These are phyloP conservation scores for Avena sativa DNA, from an alignment of 176 grass and related monocot genomes.

Conservation along the genomic window DNA sequence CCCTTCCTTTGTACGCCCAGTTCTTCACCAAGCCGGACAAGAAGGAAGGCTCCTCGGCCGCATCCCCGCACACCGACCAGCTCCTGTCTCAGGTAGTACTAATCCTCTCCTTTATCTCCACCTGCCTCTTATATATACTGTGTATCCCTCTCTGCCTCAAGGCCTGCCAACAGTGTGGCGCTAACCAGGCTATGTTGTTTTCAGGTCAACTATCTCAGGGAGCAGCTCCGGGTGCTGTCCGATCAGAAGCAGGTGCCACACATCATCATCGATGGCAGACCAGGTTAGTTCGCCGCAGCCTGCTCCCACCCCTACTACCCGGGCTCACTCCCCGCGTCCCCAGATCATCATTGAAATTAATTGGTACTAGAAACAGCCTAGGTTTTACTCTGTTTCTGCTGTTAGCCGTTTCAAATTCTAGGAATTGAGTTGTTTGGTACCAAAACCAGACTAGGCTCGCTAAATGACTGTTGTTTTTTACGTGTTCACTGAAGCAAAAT, in stretches of 20 bases:
- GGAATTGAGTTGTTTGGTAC: not conserved
- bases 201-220: constrained; percentile 68
- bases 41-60: constrained; percentile 37
- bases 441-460: not conserved
- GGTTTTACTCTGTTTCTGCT: not conserved
- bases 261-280: constrained; percentile 56
- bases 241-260: constrained; percentile 43
- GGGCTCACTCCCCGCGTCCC: too few species aligned
- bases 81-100: constrained; percentile 46
- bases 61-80: constrained; percentile 45
- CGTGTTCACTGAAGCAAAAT: not conserved
- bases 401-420: not conserved
- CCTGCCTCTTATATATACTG: not conserved
- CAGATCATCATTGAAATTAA: too few species aligned
- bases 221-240: constrained; percentile 58
- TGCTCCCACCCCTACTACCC: too few species aligned
- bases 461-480: not conserved
- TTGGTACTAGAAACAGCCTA: too few species aligned
- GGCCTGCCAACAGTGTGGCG: too few species aligned
- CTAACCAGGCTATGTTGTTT: too few species aligned
- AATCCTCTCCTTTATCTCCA: not conserved
- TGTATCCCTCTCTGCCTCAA: too few species aligned
- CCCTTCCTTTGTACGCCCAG: not conserved
- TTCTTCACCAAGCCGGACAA: constrained; percentile 55
- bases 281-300: constrained; percentile 33